phyloP scores from a whole-genome alignment of 140 eudicot genomes.

The Erigeron philadelphicus region DNA sequence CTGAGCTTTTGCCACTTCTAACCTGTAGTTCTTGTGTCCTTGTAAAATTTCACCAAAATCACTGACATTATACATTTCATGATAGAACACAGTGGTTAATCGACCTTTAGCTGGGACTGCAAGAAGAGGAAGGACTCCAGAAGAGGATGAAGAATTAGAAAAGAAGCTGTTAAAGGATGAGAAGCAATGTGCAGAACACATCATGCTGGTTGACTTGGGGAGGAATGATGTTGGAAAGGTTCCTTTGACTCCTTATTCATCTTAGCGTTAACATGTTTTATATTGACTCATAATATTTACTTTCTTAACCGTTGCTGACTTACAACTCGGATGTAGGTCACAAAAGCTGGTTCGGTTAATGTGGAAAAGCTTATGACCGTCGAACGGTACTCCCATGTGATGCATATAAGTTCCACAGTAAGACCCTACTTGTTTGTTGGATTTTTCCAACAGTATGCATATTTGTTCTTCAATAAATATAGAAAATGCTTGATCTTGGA shows the following conservation, averaged over 20 bases:
- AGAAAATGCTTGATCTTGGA: no score
- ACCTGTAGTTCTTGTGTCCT: background rate
- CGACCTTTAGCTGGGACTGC: conserved; percentile 77
- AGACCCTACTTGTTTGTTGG: conserved; percentile 19
- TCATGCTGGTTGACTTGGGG: conserved; percentile 79
- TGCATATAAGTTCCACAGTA: conserved; percentile 92
- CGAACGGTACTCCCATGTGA: conserved; percentile 82
- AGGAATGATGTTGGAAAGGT: conserved; percentile 92
- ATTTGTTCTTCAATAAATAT: no score
- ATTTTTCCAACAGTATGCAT: background rate
- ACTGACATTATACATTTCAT: conserved; percentile 3
- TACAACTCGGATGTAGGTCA: conserved; percentile 41
- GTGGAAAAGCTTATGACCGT: conserved; percentile 77
- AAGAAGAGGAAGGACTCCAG: conserved; percentile 62
- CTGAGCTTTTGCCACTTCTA: background rate
- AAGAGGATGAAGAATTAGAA: conserved; percentile 52
- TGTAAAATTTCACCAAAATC: background rate
- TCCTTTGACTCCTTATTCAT: conserved; percentile 2
- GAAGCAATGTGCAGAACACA: conserved; percentile 72
- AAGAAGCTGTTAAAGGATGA: conserved; percentile 43
- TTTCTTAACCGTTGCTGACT: conserved; percentile 18
- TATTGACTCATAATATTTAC: background rate
- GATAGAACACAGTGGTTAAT: conserved; percentile 56
- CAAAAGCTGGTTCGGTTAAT: conserved; percentile 70
- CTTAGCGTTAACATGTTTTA: background rate